Base-by-base conservation (phyloP, 441 rosid genomes). In the Hura crepitans region DNA sequence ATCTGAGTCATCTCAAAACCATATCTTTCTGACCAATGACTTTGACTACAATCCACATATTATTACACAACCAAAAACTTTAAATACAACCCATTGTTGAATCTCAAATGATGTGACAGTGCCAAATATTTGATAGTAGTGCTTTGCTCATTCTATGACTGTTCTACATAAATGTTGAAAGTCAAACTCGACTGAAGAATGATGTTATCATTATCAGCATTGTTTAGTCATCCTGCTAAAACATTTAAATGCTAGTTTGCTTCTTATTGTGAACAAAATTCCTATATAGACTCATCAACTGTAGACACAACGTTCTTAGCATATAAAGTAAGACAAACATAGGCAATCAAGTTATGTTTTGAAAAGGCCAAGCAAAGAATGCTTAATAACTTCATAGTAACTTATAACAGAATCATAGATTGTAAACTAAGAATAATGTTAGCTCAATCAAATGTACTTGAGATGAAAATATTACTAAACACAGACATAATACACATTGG, bases 311-410 rank as follows among this genome's bases (percentile, higher is more conserved):
- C 14, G 37, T 37, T 43, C 22, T 12, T 61, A 43, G 22, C 8
- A 51, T 54, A 51, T 51, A 45, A 15, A 49, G 55, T 43, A 37
- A 50, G 10, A 57, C 45, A 30, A 49, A 30, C 42, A 62, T 15
- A 55, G n/a, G 42, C 37, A 58, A 42, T 50, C 30, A 61, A 58
- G 22, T 55, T 17, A 11, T n/a, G n/a, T 9, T 58, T 72, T 47
- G 33, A 46, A 65, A 37, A 65, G 33, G 23, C n/a, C 14, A 4
- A 14, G 6, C 39, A 18, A 8, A 35, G 6, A 46, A 51, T n/a
- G 30, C 43, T 53, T 62, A 9, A 25, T 58, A 33, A 46, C 35
- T 45, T 57, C 25, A 49, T 25, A 65, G 70, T 60, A 49, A 37
- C 28, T 11, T n/a, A 25, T 10, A 33, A 64, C 27, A 20, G 18